Evolutionary conservation across 2,329 filamentous ascomycete genomes (phyloP).

Genomic region (Endothia cerciana): DNA sequence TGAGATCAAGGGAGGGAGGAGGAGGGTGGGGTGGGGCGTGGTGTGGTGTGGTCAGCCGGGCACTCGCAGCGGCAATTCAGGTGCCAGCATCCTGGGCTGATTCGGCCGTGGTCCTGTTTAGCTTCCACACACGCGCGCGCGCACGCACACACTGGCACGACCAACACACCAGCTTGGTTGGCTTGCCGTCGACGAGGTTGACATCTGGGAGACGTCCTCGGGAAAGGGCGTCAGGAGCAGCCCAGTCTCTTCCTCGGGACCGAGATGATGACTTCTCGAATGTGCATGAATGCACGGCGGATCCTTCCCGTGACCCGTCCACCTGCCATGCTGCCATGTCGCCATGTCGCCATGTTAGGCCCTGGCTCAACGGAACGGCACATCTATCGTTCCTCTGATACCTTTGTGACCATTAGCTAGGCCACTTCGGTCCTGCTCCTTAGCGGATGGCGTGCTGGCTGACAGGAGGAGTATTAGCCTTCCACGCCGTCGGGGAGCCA

Average conservation of each 20-base stretch:
- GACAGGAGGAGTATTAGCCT: slow-evolving; percentile 18
- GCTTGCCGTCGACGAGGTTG: background rate
- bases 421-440: background rate
- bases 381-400: too few relatives aligned
- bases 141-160: background rate
- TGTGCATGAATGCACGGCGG: background rate
- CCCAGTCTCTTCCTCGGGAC: background rate
- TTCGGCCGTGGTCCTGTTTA: too few relatives aligned
- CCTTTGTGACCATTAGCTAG: background rate
- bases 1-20: background rate
- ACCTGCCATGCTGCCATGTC: background rate
- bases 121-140: too few relatives aligned
- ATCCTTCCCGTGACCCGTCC: slow-evolving; percentile 9
- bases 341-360: too few relatives aligned
- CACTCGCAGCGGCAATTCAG: background rate
- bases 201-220: background rate
- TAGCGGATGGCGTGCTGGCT: slow-evolving; percentile 8
- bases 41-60: slow-evolving; percentile 4
- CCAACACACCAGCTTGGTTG: background rate
- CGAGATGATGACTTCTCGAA: background rate
- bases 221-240: background rate
- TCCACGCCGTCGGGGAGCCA: background rate
- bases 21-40: background rate
- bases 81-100: slow-evolving; percentile 2
- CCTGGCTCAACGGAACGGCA: background rate